Evolutionary conservation across 2,329 filamentous ascomycete genomes (phyloP).

Genomic region (Aspergillus quadrilineatus): DNA sequence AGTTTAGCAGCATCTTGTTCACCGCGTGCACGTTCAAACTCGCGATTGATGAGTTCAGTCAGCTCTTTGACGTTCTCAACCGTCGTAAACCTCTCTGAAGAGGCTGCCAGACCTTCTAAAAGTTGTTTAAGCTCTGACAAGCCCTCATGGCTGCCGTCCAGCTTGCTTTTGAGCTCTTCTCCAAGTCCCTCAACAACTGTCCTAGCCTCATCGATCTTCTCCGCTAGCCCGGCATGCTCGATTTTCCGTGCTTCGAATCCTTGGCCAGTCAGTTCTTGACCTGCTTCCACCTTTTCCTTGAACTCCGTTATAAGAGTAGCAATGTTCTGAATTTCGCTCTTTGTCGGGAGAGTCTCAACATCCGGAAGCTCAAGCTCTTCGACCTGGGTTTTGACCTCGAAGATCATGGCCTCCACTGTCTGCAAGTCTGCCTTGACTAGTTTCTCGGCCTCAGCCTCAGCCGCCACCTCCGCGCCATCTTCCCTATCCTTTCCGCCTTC

Average conservation of each 20-base stretch:
- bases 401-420: constrained; percentile 73
- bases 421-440: constrained; percentile 81
- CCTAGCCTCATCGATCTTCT: constrained; percentile 78
- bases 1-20: constrained; percentile 77
- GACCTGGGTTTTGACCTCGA: constrained; percentile 79
- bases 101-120: constrained; percentile 68
- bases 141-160: constrained; percentile 71
- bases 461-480: not conserved
- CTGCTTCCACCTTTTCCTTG: constrained; percentile 60
- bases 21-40: constrained; percentile 83
- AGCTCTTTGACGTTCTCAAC: constrained; percentile 68
- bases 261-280: constrained; percentile 72
- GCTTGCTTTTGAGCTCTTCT: constrained; percentile 70
- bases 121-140: constrained; percentile 58
- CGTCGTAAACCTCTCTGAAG: constrained; percentile 46
- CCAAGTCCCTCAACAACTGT: constrained; percentile 74
- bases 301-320: constrained; percentile 70
- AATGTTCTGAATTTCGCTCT: constrained; percentile 72
- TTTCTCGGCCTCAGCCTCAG: constrained; percentile 53
- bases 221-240: constrained; percentile 75
- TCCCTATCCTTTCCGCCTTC: constrained; percentile 43
- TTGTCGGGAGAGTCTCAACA: constrained; percentile 68
- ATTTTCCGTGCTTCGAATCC: constrained; percentile 80
- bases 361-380: constrained; percentile 72
- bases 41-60: constrained; percentile 72